Percentiles rank a stretch among this genome's conserved stretches.
phyloP scores from a whole-genome alignment of 352 stramenopile species.

The Globisporangium megalacanthum region DNA sequence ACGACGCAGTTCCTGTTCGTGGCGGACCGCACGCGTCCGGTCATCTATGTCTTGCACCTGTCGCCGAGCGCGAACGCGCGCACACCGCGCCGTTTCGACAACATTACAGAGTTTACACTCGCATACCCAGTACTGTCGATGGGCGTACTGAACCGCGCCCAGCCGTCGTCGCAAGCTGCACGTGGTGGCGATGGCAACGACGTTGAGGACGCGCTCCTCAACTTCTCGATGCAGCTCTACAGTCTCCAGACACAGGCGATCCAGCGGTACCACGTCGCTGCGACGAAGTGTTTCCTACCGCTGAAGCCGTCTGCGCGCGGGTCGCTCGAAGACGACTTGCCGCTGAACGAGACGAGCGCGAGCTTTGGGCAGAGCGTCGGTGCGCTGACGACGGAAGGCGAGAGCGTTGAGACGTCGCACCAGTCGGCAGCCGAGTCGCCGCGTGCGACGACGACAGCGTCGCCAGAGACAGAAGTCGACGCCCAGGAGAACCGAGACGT shows the following conservation, averaged over 20 bases:
- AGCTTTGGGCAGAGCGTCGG: slow-evolving; percentile 62
- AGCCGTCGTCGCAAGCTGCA: slow-evolving; percentile 26
- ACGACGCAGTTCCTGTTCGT: slow-evolving; percentile 76
- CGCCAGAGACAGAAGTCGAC: slow-evolving; percentile 68
- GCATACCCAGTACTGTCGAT: slow-evolving; percentile 77
- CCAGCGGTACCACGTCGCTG: slow-evolving; percentile 72
- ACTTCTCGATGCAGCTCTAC: slow-evolving; percentile 78
- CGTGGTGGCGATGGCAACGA: slow-evolving; percentile 28
- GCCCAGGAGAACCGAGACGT: slow-evolving; percentile 45
- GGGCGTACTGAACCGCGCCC: slow-evolving; percentile 49
- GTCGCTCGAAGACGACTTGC: slow-evolving; percentile 41
- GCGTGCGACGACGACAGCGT: slow-evolving; percentile 32
- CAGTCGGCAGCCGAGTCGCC: slow-evolving; percentile 65
- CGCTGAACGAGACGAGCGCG: slow-evolving; percentile 19
- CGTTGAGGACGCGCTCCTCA: slow-evolving; percentile 15
- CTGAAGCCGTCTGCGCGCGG: slow-evolving; percentile 15
- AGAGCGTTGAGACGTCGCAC: slow-evolving; percentile 47
- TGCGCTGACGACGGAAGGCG: slow-evolving; percentile 64
- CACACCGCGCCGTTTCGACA: slow-evolving; percentile 58
- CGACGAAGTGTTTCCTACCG: slow-evolving; percentile 55
- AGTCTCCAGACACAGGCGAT: slow-evolving; percentile 80
- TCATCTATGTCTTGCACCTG: slow-evolving; percentile 71
- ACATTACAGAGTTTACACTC: slow-evolving; percentile 75
- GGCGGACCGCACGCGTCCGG: slow-evolving; percentile 50
- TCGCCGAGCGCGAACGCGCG: slow-evolving; percentile 24